These are phyloP conservation scores for Globisporangium takayamanum DNA, from an alignment of 352 stramenopile genomes.

Conservation along the genomic window DNA sequence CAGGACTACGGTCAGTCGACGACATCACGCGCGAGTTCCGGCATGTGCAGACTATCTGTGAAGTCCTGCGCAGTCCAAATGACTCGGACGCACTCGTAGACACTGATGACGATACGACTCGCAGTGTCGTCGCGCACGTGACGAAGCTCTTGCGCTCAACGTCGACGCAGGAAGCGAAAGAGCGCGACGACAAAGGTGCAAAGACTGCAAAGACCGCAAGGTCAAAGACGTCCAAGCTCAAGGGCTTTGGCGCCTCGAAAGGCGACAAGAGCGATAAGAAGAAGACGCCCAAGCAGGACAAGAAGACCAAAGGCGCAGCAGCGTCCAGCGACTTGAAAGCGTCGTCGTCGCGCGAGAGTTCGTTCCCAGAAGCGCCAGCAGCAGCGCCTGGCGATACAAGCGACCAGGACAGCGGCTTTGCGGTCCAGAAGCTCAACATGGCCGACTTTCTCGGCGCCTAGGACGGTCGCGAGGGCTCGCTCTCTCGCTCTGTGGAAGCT, in stretches of 20 bases:
- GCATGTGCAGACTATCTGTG: slow-evolving; percentile 38
- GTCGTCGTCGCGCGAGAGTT: slow-evolving; percentile 26
- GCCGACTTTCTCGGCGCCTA: slow-evolving; percentile 47
- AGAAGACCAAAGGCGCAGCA: slow-evolving; percentile 16
- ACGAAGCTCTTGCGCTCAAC: slow-evolving; percentile 60
- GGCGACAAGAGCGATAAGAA: slow-evolving; percentile 3
- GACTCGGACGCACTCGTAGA: no score
- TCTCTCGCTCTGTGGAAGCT: background rate
- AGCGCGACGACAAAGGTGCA: slow-evolving; percentile 21
- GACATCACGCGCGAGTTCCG: slow-evolving; percentile 70
- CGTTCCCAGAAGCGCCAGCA: slow-evolving; percentile 24
- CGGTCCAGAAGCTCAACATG: slow-evolving; percentile 76
- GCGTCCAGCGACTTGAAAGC: slow-evolving; percentile 29
- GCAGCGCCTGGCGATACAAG: slow-evolving; percentile 4
- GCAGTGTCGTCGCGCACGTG: slow-evolving; percentile 37
- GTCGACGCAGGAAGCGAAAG: slow-evolving; percentile 42
- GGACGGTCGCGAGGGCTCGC: background rate
- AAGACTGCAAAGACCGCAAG: slow-evolving; percentile 21
- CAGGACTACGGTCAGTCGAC: slow-evolving; percentile 51
- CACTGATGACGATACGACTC: background rate
- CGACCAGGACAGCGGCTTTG: slow-evolving; percentile 43
- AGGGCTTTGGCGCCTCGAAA: slow-evolving; percentile 12
- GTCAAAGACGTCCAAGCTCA: slow-evolving; percentile 35
- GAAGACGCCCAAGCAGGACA: slow-evolving; percentile 29
- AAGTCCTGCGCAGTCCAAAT: slow-evolving; percentile 20